Evolutionary conservation across 352 stramenopile species (phyloP), one percentile per base, ranked within the genome.

Genomic region (Blastocystis sp.): DNA sequence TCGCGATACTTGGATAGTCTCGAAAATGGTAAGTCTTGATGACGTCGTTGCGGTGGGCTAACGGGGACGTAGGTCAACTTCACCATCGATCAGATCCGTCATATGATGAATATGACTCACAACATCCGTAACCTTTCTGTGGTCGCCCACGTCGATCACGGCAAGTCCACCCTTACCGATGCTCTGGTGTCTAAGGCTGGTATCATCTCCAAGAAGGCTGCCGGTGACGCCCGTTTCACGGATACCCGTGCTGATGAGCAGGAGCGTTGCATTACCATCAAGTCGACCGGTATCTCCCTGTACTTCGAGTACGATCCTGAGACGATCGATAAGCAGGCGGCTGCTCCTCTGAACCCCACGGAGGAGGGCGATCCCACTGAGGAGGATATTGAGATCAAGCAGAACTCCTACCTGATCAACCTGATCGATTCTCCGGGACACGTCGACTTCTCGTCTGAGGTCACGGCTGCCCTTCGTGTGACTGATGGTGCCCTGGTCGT

Each of bases 71-170:
- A 95, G 97, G 96, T 99, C 89, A 99, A 99, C 94, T 99, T 99
- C 92, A 98, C 97, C 90, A 93, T 97, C 90, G 96, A 99, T 66
- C 97, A 99, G 93, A 98, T 99, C 76, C 54, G 79, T 59, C 34
- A 82, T 59, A 96, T 97, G 89, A 97, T 97, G 94, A 96, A 99
- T 94, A 95, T 98, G 92, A 98, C 98, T 91, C 95, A 98, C 94
- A 98, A 99, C 93, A 99, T 99, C 93, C 95, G 97, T 94, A 98
- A 97, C 91, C 98, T 99, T 95, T 98, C 94, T 89, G 96, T 99
- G 89, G 98, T 99, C 93, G 97, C 96, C 81, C 97, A 99, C 94
- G 96, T 99, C 89, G 97, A 99, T 92, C 96, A 99, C 95, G 97
- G 97, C 89, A 99, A 99, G 96, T 98, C 96, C 64, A 99, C 96